Evolutionary conservation across 192 early-diverging fungal genomes (phyloP).

Genomic region (Coemansia sp.): DNA sequence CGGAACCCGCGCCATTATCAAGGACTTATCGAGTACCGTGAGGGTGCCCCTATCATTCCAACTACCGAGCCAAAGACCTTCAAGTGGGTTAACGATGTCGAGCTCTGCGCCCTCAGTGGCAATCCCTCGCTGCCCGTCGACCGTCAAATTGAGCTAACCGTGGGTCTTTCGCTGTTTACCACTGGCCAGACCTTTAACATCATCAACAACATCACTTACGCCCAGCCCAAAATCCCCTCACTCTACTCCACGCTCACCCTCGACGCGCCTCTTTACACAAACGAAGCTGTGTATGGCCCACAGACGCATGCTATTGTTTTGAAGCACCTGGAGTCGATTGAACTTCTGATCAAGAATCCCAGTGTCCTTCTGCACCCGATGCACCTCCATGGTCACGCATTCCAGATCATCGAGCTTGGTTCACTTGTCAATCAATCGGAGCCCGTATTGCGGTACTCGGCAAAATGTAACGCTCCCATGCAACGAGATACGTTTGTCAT

Average conservation of each 20-base stretch:
- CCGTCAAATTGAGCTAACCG: constrained; percentile 9
- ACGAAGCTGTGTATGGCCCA: constrained; percentile 61
- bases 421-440: constrained; percentile 17
- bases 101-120: neutral
- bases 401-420: constrained; percentile 70
- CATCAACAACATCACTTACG: constrained; percentile 63
- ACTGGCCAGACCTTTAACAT: constrained; percentile 55
- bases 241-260: constrained; percentile 65
- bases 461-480: constrained; percentile 24
- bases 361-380: constrained; percentile 66
- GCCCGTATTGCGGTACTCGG: neutral
- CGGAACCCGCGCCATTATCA: constrained; percentile 42
- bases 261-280: constrained; percentile 45
- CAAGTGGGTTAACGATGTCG: constrained; percentile 22
- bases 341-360: constrained; percentile 70
- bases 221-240: constrained; percentile 61
- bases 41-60: constrained; percentile 4
- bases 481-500: constrained; percentile 73
- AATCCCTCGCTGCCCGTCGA: constrained; percentile 17
- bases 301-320: constrained; percentile 62
- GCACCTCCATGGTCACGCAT: constrained; percentile 79
- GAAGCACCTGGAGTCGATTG: constrained; percentile 59
- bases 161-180: constrained; percentile 57
- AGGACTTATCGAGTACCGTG: constrained; percentile 18
- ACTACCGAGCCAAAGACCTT: neutral